Conservation (phyloP, 2,329 filamentous ascomycete species). For the Cladosporium sphaerospermum region DNA sequence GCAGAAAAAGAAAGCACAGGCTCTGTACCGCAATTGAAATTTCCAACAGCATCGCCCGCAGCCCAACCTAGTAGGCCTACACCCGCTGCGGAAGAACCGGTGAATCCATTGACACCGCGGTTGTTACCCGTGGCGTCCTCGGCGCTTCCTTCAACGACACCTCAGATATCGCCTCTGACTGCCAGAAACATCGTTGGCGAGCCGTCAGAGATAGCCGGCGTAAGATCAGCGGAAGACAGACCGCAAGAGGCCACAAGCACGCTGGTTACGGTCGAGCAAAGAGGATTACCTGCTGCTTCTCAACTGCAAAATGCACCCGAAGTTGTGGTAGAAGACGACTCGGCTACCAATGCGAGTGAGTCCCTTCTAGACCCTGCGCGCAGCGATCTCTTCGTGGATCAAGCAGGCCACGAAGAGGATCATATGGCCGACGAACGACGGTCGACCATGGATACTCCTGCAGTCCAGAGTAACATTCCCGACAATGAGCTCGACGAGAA, state of each 20-base stretch:
- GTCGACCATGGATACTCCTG: no score
- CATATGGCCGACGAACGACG: no score
- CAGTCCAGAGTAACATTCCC: no score
- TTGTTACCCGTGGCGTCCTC: neutral
- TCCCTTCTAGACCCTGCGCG: no score
- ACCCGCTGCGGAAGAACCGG: neutral
- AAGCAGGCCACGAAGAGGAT: neutral
- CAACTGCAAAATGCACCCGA: no score
- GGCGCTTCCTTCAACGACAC: conserved; percentile 4
- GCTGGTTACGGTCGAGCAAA: no score
- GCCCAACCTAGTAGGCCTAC: neutral
- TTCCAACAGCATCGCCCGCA: neutral
- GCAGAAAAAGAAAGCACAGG: no score
- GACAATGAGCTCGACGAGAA: neutral
- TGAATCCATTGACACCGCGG: neutral
- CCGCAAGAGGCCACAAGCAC: neutral
- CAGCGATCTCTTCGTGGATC: neutral
- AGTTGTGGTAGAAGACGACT: no score
- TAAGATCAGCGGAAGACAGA: neutral
- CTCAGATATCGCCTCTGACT: conserved; percentile 1
- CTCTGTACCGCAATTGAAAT: neutral
- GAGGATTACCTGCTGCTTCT: no score
- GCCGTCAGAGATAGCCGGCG: neutral
- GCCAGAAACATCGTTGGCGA: neutral
- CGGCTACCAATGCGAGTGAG: no score